phyloP scores from a whole-genome alignment of 768 basidiomycete genomes.

The Harrya chromipes region DNA sequence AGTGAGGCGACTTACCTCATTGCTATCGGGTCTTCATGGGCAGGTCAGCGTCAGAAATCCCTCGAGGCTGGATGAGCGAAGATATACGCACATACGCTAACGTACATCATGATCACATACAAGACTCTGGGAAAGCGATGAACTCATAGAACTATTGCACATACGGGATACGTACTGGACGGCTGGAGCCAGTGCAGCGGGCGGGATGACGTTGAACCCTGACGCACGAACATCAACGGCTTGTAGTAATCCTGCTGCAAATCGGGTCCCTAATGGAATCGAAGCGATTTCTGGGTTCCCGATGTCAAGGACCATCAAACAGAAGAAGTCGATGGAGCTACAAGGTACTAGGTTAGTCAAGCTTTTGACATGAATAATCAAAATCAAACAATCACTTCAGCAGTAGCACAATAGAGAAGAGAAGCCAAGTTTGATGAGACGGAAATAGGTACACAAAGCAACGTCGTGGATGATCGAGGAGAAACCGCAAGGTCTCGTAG shows the following conservation, averaged over 20 bases:
- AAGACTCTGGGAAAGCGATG: conserved; percentile 52
- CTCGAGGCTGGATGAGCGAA: neutral
- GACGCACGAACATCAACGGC: conserved; percentile 80
- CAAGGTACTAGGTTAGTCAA: neutral
- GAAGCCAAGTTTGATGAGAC: conserved; percentile 92
- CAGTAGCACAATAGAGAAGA: conserved; percentile 61
- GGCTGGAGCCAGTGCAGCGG: conserved; percentile 79
- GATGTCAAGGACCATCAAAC: conserved; percentile 86
- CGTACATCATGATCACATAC: conserved; percentile 94
- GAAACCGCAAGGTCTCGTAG: conserved; percentile 81
- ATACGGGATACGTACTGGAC: conserved; percentile 60
- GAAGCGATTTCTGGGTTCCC: conserved; percentile 64
- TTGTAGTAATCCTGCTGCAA: conserved; percentile 77
- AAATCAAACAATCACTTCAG: conserved; percentile 51
- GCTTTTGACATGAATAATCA: neutral
- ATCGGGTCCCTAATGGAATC: conserved; percentile 68
- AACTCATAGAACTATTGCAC: neutral
- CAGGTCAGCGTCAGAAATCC: conserved; percentile 2
- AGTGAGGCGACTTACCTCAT: conserved; percentile 52
- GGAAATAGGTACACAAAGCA: conserved; percentile 92
- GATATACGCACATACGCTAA: conserved; percentile 65
- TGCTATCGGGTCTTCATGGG: conserved; percentile 65
- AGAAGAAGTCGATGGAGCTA: conserved; percentile 84
- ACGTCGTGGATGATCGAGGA: conserved; percentile 91
- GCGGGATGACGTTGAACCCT: conserved; percentile 76